Percentiles rank a stretch among this genome's conserved stretches.
phyloP scores from a whole-genome alignment of 2,329 filamentous ascomycete genomes.

The Fusarium nurragi region DNA sequence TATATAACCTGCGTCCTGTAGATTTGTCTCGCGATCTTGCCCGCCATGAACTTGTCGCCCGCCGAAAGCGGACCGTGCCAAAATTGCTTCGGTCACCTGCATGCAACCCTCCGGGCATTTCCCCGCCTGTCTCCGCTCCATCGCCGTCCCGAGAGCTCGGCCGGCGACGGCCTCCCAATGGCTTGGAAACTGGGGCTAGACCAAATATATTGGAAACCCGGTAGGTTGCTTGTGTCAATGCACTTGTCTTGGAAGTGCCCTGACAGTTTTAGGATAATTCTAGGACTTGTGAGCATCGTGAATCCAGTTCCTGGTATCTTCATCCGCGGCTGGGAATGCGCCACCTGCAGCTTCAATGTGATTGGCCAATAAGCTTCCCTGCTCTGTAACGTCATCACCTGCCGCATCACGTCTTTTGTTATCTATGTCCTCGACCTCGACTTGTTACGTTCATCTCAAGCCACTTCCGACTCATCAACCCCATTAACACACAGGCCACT shows the following conservation, averaged over 20 bases:
- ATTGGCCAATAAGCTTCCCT: conserved; percentile 33
- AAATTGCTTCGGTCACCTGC: not conserved
- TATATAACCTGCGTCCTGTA: too few species aligned
- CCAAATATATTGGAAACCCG: too few species aligned
- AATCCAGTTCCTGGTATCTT: not conserved
- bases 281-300: not conserved
- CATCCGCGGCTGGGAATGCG: conserved; percentile 3
- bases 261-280: not conserved
- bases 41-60: not conserved
- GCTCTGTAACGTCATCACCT: conserved; percentile 38
- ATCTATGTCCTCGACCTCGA: not conserved
- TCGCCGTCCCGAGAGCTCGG: conserved; percentile 25
- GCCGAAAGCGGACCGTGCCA: conserved; percentile 30
- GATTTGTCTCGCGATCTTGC: not conserved
- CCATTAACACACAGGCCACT: conserved; percentile 3
- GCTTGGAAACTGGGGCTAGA: not conserved
- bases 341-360: not conserved
- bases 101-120: conserved; percentile 12
- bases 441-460: not conserved
- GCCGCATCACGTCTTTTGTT: conserved; percentile 41
- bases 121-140: conserved; percentile 19
- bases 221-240: not conserved
- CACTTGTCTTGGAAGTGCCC: not conserved
- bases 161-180: not conserved
- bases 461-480: conserved; percentile 15